Evolutionary conservation across 1,284 basidiomycete genomes (phyloP).

Genomic region (Boletus albobrunnescens): DNA sequence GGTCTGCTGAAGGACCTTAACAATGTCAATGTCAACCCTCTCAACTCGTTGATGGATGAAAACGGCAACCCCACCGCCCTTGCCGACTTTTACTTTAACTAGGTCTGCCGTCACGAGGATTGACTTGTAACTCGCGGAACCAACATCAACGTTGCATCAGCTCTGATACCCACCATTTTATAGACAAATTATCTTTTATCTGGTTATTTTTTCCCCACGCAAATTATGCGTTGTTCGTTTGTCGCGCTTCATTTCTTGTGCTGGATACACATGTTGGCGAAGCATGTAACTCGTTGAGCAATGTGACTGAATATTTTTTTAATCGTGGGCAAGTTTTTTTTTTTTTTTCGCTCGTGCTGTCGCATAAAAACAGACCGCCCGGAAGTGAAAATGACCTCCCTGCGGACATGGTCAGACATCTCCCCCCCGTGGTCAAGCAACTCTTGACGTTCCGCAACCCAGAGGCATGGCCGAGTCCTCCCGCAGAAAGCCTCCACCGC

Average conservation of each 20-base stretch:
- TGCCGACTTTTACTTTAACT: conserved; percentile 34
- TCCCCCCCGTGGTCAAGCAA: conserved; percentile 59
- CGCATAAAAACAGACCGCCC: background rate
- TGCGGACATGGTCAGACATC: conserved; percentile 39
- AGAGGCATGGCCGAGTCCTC: conserved; percentile 57
- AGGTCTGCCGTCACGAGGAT: too few species aligned
- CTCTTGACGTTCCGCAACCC: conserved; percentile 70
- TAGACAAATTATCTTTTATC: conserved; percentile 10
- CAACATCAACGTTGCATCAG: too few species aligned
- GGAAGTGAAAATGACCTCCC: too few species aligned
- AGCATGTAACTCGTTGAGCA: conserved; percentile 29
- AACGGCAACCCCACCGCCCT: conserved; percentile 47
- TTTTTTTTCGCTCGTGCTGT: too few species aligned
- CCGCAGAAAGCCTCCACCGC: conserved; percentile 47
- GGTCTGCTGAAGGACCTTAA: conserved; percentile 63
- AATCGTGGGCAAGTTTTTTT: too few species aligned
- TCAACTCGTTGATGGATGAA: conserved; percentile 50
- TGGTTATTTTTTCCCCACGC: conserved; percentile 1
- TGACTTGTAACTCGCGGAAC: conserved; percentile 3
- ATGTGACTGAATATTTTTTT: conserved; percentile 4
- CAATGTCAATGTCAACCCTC: conserved; percentile 59
- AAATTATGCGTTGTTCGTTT: conserved; percentile 8
- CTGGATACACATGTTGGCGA: conserved; percentile 22
- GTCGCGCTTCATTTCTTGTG: conserved; percentile 18
- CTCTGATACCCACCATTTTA: conserved; percentile 25